Evolutionary conservation across 306 rosid genomes (phyloP).

Genomic region (Fragaria nilgerrensis): DNA sequence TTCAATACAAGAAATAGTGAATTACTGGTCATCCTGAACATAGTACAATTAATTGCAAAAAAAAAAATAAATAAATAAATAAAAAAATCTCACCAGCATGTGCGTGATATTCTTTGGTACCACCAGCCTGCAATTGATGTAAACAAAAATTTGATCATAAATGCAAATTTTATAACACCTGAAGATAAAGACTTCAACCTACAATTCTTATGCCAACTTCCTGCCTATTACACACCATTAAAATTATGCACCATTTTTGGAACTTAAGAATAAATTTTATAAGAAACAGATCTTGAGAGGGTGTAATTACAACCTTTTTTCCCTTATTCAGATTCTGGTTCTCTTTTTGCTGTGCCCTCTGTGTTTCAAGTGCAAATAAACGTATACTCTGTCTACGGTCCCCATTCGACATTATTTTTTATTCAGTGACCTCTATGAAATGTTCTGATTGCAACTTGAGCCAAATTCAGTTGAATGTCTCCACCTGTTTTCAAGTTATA

Average conservation of each 20-base stretch:
- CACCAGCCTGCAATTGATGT: slow-evolving; percentile 7
- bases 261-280: not conserved
- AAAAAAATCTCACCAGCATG: not conserved
- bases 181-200: not conserved
- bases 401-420: not conserved
- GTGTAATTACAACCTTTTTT: slow-evolving; percentile 16
- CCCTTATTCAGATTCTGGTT: slow-evolving; percentile 16
- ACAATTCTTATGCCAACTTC: not conserved
- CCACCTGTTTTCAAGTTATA: not conserved
- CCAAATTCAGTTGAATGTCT: not conserved
- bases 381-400: slow-evolving; percentile 17
- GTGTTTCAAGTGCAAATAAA: slow-evolving; percentile 1
- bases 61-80: not conserved
- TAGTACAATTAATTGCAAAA: not conserved
- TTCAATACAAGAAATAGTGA: not conserved
- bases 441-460: not conserved
- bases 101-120: slow-evolving; percentile 2
- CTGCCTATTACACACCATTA: not conserved
- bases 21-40: not conserved
- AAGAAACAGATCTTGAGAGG: slow-evolving; percentile 7
- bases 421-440: not conserved
- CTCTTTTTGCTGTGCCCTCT: slow-evolving; percentile 4
- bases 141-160: not conserved
- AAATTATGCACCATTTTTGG: not conserved
- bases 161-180: not conserved